phyloP scores from a whole-genome alignment of 73 alveolate genomes.

The Uronychia binucleata region DNA sequence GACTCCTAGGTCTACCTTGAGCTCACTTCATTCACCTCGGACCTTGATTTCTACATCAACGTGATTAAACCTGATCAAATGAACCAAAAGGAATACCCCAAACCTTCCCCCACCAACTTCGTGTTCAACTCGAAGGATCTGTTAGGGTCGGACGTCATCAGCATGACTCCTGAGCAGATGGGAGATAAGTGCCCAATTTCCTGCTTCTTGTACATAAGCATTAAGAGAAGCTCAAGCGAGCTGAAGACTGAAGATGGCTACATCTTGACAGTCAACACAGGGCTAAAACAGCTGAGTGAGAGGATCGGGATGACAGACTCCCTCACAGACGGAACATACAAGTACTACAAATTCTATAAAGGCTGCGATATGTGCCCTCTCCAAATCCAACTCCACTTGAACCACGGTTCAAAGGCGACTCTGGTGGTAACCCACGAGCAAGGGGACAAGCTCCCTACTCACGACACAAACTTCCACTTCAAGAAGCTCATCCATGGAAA shows the following conservation, averaged over 20 bases:
- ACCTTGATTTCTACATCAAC: background rate
- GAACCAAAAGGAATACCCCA: background rate
- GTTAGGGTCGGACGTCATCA: background rate
- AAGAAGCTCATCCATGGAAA: background rate
- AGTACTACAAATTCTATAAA: background rate
- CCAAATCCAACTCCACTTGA: background rate
- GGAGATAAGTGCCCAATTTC: background rate
- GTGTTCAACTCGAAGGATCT: background rate
- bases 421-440: background rate
- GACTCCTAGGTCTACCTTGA: background rate
- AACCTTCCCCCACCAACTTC: background rate
- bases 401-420: background rate
- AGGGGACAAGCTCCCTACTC: background rate
- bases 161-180: background rate
- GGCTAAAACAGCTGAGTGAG: background rate
- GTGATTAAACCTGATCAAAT: background rate
- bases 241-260: background rate
- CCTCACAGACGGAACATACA: background rate
- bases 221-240: background rate
- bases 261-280: background rate
- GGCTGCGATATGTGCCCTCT: background rate
- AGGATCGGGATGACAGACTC: background rate
- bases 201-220: background rate
- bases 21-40: background rate
- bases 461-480: background rate